phyloP scores from a whole-genome alignment of 305 asterid species.

The Nicotiana rustica region DNA sequence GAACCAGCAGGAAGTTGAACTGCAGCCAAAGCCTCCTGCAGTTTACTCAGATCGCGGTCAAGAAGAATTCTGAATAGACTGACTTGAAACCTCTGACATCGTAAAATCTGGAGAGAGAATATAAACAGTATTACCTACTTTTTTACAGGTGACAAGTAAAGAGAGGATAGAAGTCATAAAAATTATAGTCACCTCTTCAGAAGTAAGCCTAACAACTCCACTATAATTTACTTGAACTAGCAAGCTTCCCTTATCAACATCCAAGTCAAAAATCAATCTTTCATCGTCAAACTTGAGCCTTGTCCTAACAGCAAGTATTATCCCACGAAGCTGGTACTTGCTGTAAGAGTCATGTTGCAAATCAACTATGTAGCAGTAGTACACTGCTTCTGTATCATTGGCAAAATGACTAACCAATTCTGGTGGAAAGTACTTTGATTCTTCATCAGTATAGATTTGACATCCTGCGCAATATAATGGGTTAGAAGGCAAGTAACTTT shows the following conservation, averaged over 20 bases:
- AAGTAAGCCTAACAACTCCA: constrained; percentile 47
- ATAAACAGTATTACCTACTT: neutral
- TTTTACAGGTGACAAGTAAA: neutral
- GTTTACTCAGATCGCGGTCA: constrained; percentile 52
- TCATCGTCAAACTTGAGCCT: constrained; percentile 56
- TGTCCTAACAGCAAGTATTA: constrained; percentile 60
- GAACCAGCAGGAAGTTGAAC: constrained; percentile 35
- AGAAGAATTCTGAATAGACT: constrained; percentile 62
- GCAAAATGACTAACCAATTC: constrained; percentile 58
- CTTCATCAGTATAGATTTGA: constrained; percentile 51
- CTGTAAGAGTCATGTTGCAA: constrained; percentile 46
- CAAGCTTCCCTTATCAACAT: constrained; percentile 55
- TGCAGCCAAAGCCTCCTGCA: constrained; percentile 43
- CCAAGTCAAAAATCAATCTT: constrained; percentile 49
- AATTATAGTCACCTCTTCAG: constrained; percentile 54
- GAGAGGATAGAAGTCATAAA: neutral
- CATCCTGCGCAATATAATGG: constrained; percentile 48
- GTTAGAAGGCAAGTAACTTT: neutral
- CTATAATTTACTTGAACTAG: constrained; percentile 43
- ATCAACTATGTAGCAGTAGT: constrained; percentile 62
- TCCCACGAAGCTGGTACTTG: constrained; percentile 53
- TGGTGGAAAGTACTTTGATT: constrained; percentile 55
- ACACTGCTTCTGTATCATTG: constrained; percentile 39
- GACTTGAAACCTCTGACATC: constrained; percentile 66
- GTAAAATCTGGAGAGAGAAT: constrained; percentile 52